Percentiles rank a stretch among this genome's conserved stretches.
These are phyloP conservation scores for Exophiala oligosperma DNA, from an alignment of 2,329 filamentous ascomycete species.

Conservation along the genomic window DNA sequence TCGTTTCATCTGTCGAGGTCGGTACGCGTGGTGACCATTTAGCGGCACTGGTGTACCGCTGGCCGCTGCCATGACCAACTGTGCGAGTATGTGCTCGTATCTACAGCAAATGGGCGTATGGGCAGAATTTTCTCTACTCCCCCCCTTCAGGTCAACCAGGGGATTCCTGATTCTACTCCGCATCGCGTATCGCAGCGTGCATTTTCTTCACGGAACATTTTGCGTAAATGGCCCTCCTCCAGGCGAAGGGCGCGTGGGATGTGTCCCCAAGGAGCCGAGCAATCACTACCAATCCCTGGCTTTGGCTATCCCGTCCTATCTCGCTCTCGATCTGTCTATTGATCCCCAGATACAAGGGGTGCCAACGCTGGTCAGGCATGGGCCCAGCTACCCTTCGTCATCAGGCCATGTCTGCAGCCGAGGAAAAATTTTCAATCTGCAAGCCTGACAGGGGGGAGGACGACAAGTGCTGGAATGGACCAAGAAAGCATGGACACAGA, in stretches of 20 bases:
- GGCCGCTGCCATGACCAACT: too few species aligned
- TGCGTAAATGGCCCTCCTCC: conserved; percentile 10
- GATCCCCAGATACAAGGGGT: not conserved
- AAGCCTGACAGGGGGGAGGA: not conserved
- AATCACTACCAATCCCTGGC: not conserved
- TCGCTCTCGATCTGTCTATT: not conserved
- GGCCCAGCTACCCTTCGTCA: not conserved
- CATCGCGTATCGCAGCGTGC: conserved; percentile 3
- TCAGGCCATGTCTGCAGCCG: not conserved
- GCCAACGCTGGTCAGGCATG: not conserved
- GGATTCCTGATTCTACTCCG: not conserved
- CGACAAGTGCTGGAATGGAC: not conserved
- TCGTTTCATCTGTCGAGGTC: not conserved
- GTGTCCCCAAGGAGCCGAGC: not conserved
- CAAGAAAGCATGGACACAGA: not conserved
- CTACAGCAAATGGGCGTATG: not conserved
- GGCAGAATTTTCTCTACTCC: not conserved
- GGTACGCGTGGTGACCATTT: too few species aligned
- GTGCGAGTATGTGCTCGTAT: too few species aligned
- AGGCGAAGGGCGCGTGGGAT: not conserved
- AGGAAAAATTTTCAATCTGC: not conserved
- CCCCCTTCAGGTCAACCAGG: not conserved
- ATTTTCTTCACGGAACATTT: conserved; percentile 17
- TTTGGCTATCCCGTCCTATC: too few species aligned
- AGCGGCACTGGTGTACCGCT: too few species aligned